These are phyloP conservation scores for Hymenoscyphus albidus DNA, from an alignment of 2,329 filamentous ascomycete genomes.

Conservation along the genomic window DNA sequence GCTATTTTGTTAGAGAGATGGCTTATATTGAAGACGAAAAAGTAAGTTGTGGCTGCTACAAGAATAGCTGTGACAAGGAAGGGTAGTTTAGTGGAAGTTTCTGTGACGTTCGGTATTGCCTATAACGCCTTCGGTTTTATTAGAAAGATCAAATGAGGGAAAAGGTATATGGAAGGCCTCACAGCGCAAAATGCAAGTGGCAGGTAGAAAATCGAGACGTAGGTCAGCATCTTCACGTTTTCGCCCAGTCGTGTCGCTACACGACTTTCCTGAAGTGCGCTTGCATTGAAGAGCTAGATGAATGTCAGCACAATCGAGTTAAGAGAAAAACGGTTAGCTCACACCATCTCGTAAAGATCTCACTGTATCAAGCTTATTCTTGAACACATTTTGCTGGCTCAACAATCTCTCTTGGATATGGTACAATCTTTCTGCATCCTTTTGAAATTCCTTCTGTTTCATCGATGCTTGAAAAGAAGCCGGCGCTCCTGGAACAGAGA, in stretches of 20 bases:
- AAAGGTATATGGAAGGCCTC: not conserved
- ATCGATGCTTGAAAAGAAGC: not conserved
- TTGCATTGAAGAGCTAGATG: slow-evolving; percentile 29
- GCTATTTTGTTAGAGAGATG: not conserved
- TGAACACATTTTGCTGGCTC: not conserved
- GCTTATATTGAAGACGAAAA: not conserved
- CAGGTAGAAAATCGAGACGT: slow-evolving; percentile 40
- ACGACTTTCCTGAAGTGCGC: slow-evolving; percentile 32
- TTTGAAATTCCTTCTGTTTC: not conserved
- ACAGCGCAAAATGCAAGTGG: slow-evolving; percentile 35
- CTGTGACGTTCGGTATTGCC: not conserved
- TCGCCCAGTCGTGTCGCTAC: slow-evolving; percentile 34
- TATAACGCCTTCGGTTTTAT: not conserved
- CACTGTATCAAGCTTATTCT: not conserved
- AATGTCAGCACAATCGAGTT: not conserved
- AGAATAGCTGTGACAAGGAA: not conserved
- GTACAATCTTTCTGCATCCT: not conserved
- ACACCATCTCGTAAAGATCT: not conserved
- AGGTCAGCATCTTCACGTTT: slow-evolving; percentile 39
- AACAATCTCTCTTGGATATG: not conserved
- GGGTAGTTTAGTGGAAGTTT: not conserved
- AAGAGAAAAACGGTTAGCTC: not conserved
- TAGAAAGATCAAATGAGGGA: not conserved
- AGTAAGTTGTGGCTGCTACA: not conserved
- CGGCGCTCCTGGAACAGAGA: not conserved